Evolutionary conservation across 257 asterid species (phyloP).

Genomic region (Primulina huaijiensis): DNA sequence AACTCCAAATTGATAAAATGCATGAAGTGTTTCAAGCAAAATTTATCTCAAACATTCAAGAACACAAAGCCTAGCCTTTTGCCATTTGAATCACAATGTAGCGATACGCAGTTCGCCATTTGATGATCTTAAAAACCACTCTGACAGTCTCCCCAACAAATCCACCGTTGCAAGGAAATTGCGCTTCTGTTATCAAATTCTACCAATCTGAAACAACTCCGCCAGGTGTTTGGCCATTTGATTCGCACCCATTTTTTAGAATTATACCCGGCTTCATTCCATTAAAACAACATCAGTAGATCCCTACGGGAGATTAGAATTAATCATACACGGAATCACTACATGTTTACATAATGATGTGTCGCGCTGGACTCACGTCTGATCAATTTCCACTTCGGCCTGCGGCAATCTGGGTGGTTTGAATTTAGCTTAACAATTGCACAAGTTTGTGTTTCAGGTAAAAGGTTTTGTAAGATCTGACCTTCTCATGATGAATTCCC

Average conservation of each 20-base stretch:
- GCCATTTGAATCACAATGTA: neutral
- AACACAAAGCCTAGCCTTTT: neutral
- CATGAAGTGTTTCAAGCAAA: neutral
- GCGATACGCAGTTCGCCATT: neutral
- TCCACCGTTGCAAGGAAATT: slow-evolving; percentile 30
- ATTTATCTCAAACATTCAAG: neutral
- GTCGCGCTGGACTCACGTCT: neutral
- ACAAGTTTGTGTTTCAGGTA: slow-evolving; percentile 64
- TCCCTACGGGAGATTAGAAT: slow-evolving; percentile 48
- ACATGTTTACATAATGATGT: slow-evolving; percentile 54
- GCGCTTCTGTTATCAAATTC: slow-evolving; percentile 52
- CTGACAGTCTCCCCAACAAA: slow-evolving; percentile 16
- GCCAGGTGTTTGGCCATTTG: slow-evolving; percentile 47
- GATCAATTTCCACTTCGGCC: slow-evolving; percentile 34
- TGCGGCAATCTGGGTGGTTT: neutral
- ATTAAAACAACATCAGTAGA: slow-evolving; percentile 74
- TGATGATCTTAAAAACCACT: neutral
- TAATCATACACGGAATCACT: slow-evolving; percentile 61
- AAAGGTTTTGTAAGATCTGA: slow-evolving; percentile 39
- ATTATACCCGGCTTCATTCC: slow-evolving; percentile 49
- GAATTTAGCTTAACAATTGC: slow-evolving; percentile 58
- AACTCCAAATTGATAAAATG: neutral
- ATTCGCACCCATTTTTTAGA: slow-evolving; percentile 55
- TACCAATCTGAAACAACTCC: slow-evolving; percentile 42
- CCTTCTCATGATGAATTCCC: slow-evolving; percentile 70